phyloP scores from a whole-genome alignment of 139 green algal species.

The Pleodorina starrii region DNA sequence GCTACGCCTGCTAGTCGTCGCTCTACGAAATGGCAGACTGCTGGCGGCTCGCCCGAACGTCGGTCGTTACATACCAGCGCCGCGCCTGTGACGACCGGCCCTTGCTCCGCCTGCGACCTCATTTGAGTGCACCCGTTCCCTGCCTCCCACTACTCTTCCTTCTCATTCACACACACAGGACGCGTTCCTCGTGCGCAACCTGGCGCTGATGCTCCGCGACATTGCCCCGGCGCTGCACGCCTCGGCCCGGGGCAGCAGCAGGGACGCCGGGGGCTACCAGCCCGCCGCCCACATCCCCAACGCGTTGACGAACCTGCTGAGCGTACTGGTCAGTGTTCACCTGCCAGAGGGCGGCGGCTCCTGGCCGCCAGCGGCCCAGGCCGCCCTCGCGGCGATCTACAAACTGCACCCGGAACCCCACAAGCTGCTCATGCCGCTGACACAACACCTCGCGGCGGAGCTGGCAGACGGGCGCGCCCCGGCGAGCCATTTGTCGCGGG shows the following conservation, averaged over 20 bases:
- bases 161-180: no score
- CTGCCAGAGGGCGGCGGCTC: background rate
- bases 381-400: slow-evolving; percentile 85
- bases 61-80: no score
- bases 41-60: no score
- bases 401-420: slow-evolving; percentile 84
- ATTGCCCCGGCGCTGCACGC: slow-evolving; percentile 76
- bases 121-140: no score
- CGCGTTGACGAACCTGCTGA: slow-evolving; percentile 17
- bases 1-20: no score
- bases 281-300: background rate
- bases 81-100: no score
- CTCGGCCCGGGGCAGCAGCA: slow-evolving; percentile 30
- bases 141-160: no score
- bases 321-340: slow-evolving; percentile 7
- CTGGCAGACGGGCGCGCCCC: background rate
- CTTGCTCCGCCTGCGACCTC: no score
- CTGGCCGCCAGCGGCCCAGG: slow-evolving; percentile 85
- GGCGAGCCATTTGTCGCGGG: slow-evolving; percentile 60
- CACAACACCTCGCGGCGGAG: background rate
- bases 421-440: slow-evolving; percentile 54
- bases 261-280: background rate
- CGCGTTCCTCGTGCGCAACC: slow-evolving; percentile 65
- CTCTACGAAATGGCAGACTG: no score
- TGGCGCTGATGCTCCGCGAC: slow-evolving; percentile 78